Percentiles rank a stretch among this genome's conserved stretches.
Evolutionary conservation across 192 early-diverging fungal genomes (phyloP).

Genomic region (Coemansia brasiliensis): DNA sequence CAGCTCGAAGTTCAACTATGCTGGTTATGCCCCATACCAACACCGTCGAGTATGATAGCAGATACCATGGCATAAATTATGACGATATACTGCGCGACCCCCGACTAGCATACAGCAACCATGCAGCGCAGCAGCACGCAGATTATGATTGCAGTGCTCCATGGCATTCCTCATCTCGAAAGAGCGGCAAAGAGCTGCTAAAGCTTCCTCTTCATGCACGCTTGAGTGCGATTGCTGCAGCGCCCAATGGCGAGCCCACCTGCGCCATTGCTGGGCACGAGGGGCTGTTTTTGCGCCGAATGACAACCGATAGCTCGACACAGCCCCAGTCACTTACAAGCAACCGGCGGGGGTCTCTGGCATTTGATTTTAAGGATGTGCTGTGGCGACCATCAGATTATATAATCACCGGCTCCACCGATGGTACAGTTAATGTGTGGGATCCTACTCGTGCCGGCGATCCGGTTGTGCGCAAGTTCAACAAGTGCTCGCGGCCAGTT

Average conservation of each 20-base stretch:
- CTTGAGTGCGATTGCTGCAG: conserved; percentile 32
- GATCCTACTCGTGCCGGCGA: conserved; percentile 32
- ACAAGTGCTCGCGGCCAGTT: conserved; percentile 23
- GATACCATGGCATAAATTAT: not conserved
- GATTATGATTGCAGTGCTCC: conserved; percentile 7
- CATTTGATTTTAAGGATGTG: conserved; percentile 37
- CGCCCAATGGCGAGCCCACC: conserved; percentile 18
- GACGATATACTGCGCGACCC: not conserved
- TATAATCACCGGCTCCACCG: conserved; percentile 41
- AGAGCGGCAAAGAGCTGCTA: conserved; percentile 23
- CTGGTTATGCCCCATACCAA: not conserved
- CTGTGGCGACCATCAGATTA: conserved; percentile 47
- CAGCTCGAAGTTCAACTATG: conserved; percentile 5
- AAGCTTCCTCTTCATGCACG: conserved; percentile 13
- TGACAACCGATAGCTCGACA: conserved; percentile 24
- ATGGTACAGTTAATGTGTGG: conserved; percentile 45
- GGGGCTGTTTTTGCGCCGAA: conserved; percentile 31
- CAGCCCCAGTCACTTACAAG: conserved; percentile 10
- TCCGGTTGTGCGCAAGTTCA: conserved; percentile 25
- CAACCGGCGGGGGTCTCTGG: conserved; percentile 24
- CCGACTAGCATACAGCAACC: not conserved
- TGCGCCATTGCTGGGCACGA: conserved; percentile 36
- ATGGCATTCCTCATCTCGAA: conserved; percentile 20
- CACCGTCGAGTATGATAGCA: not conserved
- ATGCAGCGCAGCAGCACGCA: not conserved